Base-by-base conservation (phyloP, 1,139 yeast genomes). In the Waltiozyma sp. region DNA sequence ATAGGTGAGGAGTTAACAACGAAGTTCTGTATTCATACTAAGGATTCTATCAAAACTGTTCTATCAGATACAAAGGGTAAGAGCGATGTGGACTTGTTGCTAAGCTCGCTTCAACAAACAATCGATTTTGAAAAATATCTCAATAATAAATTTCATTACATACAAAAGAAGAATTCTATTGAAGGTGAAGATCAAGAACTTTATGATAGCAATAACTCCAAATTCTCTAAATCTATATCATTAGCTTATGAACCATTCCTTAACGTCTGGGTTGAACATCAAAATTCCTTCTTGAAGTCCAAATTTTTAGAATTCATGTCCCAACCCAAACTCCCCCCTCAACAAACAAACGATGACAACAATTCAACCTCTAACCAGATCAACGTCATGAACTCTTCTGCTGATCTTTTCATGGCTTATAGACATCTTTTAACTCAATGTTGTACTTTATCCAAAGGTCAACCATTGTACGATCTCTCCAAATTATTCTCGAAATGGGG, bases 251-350 rank as follows among this genome's bases (percentile, higher is more conserved):
- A 86, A 57, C 96, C 96, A 2, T 86, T 83, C 55, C 66, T 91
- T 44, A 73, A 74, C 38, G 64, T 86, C 10, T 93, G 97, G 96
- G 79, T 91, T n/a, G 79, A 77, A 28, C 84, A 86, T 56, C 97
- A 91, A 61, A 89, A 85, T 49, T 68, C 70, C 28, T 60, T 69
- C 23, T 68, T 91, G 49, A 73, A 73, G 40, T 64, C 71, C 11
- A 86, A 84, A 54, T 66, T 89, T 45, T 58, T 74, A 40, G 81
- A 77, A 43, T 81, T 78, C 52, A 62, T 77, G 56, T 69, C 77
- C 19, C 69, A 45, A 56, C 75, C 41, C 64, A 74, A 62, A 41
- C 43, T 64, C n/a, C 34, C 34, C 11, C 34, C 16, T 10, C 34
- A 31, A 31, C 34, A 15, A 14, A 4, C 18, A 31, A 52, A 68